A percentile compares a stretch with the other conserved stretches of the same genome.
phyloP scores from a whole-genome alignment of 768 basidiomycete species.

The Agaricus blazei region DNA sequence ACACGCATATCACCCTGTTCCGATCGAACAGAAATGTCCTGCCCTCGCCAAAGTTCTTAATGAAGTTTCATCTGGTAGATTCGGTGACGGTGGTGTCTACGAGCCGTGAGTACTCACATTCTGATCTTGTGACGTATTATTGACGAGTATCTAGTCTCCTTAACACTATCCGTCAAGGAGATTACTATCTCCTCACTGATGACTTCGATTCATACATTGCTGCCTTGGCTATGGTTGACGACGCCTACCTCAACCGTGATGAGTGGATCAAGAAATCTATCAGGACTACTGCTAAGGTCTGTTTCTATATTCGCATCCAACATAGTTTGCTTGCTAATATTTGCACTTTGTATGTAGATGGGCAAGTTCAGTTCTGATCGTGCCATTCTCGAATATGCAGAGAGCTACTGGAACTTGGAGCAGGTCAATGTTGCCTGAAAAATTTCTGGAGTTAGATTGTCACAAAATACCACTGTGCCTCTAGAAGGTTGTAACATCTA shows the following conservation, averaged over 20 bases:
- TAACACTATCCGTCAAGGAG: conserved; percentile 71
- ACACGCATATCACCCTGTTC: conserved; percentile 77
- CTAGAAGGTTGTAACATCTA: neutral
- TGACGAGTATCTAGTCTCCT: conserved; percentile 43
- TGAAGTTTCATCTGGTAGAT: conserved; percentile 68
- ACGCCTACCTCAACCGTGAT: conserved; percentile 75
- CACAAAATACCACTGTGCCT: neutral
- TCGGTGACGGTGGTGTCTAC: conserved; percentile 79
- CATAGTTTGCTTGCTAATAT: neutral
- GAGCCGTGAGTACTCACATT: conserved; percentile 60
- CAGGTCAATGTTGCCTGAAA: conserved; percentile 23
- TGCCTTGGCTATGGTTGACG: conserved; percentile 83
- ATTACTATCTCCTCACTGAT: conserved; percentile 81
- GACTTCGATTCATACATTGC: conserved; percentile 89
- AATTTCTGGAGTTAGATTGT: neutral
- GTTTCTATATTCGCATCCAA: neutral
- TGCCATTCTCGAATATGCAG: conserved; percentile 88
- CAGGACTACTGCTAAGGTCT: conserved; percentile 70
- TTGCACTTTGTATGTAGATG: conserved; percentile 47
- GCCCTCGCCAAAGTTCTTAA: conserved; percentile 76
- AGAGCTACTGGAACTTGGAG: conserved; percentile 81
- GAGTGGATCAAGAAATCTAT: conserved; percentile 95
- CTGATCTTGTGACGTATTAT: conserved; percentile 13
- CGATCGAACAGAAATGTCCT: conserved; percentile 80
- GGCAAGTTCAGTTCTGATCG: conserved; percentile 96